Conservation (phyloP, 192 early-diverging fungal species). For the Ramicandelaber brevisporus region DNA sequence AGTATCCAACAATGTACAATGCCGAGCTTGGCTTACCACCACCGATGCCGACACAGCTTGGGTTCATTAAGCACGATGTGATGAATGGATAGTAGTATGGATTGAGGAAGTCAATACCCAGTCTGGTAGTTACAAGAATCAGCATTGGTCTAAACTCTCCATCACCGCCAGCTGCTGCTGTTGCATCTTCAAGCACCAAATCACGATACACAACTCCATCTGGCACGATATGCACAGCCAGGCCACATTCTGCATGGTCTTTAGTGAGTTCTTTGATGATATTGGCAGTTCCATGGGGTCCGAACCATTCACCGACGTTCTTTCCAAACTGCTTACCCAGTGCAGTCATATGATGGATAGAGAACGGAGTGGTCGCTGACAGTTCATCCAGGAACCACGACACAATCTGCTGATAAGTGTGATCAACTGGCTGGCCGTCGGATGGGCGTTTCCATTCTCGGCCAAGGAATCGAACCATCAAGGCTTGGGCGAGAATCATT, state of each 20-base stretch:
- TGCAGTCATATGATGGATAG: conserved; percentile 77
- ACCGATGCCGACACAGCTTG: conserved; percentile 70
- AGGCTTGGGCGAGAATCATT: conserved; percentile 64
- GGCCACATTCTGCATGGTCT: conserved; percentile 5
- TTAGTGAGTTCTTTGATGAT: conserved; percentile 7
- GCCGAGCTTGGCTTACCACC: conserved; percentile 91
- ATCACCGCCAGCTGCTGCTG: conserved; percentile 7
- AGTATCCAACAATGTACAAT: conserved; percentile 71
- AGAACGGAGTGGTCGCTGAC: conserved; percentile 39
- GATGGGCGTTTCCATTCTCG: no score
- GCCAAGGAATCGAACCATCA: conserved; percentile 50
- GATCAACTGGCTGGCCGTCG: conserved; percentile 3
- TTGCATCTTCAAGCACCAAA: conserved; percentile 27
- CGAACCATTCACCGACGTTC: conserved; percentile 94
- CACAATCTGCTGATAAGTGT: conserved; percentile 22
- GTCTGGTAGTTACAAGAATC: conserved; percentile 62
- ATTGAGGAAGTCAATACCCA: conserved; percentile 79
- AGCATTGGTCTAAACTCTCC: conserved; percentile 23
- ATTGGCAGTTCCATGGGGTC: conserved; percentile 33
- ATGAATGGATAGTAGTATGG: conserved; percentile 47
- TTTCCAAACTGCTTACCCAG: conserved; percentile 64
- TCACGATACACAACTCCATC: conserved; percentile 64
- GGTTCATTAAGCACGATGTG: conserved; percentile 45
- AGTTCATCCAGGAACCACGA: conserved; percentile 63
- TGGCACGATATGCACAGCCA: conserved; percentile 49